Base-by-base conservation (phyloP, 495 filamentous ascomycete genomes). In the Penicillium antarcticum region DNA sequence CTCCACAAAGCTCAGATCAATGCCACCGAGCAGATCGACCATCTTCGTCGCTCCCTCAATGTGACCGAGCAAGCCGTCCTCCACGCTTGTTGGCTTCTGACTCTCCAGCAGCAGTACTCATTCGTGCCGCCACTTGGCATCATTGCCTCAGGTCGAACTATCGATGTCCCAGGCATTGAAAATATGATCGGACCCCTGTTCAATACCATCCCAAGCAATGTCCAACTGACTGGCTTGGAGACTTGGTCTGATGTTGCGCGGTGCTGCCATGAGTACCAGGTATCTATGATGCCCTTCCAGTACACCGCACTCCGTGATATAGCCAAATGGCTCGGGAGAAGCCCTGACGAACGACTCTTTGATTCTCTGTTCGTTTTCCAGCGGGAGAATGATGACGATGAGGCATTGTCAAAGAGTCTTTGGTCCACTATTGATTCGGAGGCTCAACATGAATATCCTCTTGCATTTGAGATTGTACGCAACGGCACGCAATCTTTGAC, bases 141-240 rank as follows among this genome's bases (percentile, higher is more conserved):
- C 37, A 65, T 78, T 16, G 68, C 72, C 6, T 78, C 74, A 9
- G 75, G 77, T 9, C 65, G 77, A 17, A 67, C 69, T 10, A 61
- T 78, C 5, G 72, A 77, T 14, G 61, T 74, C 16, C 76, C 86
- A 18, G 75, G 77, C 4, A 75, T 92, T 23, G 80, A 89, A 11
- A 74, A 82, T 5, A 81, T 96, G 8, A 80, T 95, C 17, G 85
- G 87, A 1, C 92, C 92, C 1, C 90, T 89, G 61, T 94, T 96
- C 70, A 95, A 92, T 52, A 96, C 92, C 0, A 73, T 96, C 17
- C 90, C 92, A 1, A 68, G 90, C n/a, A 78, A 91, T 16, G 68
- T 88, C 13, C 66, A 69, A 33, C 56, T 69, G 7, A 55, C 18
- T 29, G 60, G 50, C n/a, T 45, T 71, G 8, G 42, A 50, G 5